phyloP scores from a whole-genome alignment of 441 rosid species.

The Viola pubescens region DNA sequence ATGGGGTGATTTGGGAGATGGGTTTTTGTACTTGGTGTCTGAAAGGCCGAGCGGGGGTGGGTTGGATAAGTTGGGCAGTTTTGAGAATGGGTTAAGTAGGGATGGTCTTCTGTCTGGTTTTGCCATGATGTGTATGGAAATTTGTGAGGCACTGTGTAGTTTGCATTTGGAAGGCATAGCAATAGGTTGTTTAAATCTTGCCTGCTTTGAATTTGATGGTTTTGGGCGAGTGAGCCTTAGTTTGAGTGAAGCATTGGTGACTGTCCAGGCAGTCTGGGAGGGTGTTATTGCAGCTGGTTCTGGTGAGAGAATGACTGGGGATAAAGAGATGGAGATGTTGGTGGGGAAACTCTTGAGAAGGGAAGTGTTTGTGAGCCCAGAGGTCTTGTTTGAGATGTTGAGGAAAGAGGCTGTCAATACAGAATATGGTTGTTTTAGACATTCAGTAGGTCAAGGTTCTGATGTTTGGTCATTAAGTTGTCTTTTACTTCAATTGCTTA shows the following conservation, averaged over 20 bases:
- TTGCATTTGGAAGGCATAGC: slow-evolving; percentile 49
- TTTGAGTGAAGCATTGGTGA: slow-evolving; percentile 40
- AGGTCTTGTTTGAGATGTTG: slow-evolving; percentile 45
- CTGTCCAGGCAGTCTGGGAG: slow-evolving; percentile 31
- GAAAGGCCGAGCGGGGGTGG: slow-evolving; percentile 31
- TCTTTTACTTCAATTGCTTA: slow-evolving; percentile 45
- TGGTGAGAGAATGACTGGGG: slow-evolving; percentile 24
- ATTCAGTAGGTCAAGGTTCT: slow-evolving; percentile 31
- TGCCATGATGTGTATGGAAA: slow-evolving; percentile 52
- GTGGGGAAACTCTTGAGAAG: slow-evolving; percentile 27
- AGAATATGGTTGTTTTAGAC: slow-evolving; percentile 20
- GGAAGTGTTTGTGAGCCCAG: slow-evolving; percentile 53
- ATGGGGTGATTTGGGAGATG: slow-evolving; percentile 61
- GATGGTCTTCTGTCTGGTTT: slow-evolving; percentile 39
- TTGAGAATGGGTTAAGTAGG: slow-evolving; percentile 20
- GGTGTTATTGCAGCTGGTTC: slow-evolving; percentile 21
- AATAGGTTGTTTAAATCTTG: slow-evolving; percentile 49
- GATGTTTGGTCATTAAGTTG: slow-evolving; percentile 77
- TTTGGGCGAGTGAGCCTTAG: slow-evolving; percentile 54
- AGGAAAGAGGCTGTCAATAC: slow-evolving; percentile 25
- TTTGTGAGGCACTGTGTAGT: slow-evolving; percentile 56
- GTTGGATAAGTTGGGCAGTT: slow-evolving; percentile 14
- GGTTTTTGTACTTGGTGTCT: slow-evolving; percentile 52
- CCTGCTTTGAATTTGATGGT: slow-evolving; percentile 55
- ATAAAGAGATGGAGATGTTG: slow-evolving; percentile 26